A percentile compares a stretch with the other conserved stretches of the same genome.
Evolutionary conservation across 106 monocot species (phyloP).

Genomic region (Acorus gramineus): DNA sequence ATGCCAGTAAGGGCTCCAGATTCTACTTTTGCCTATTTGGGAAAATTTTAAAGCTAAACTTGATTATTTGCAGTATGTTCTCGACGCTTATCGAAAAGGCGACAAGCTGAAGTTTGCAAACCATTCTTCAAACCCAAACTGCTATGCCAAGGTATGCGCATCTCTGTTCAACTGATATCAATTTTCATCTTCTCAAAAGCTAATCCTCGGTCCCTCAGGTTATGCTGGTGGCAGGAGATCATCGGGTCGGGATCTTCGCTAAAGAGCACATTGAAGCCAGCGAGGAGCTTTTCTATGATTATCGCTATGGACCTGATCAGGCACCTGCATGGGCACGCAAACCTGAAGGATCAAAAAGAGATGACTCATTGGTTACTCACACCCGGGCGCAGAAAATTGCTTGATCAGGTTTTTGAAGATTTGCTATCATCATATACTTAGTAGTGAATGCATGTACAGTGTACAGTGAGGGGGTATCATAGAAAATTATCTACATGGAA

Average conservation of each 20-base stretch:
- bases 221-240: conserved; percentile 96
- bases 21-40: not conserved
- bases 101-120: conserved; percentile 97
- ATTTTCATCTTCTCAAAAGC: not conserved
- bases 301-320: conserved; percentile 84
- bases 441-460: too few relatives aligned
- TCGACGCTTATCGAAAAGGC: conserved; percentile 98
- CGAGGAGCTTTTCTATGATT: conserved; percentile 94
- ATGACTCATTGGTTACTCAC: conserved; percentile 42
- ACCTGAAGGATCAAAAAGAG: conserved; percentile 73
- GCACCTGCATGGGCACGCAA: conserved; percentile 93
- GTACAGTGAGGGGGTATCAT: too few relatives aligned
- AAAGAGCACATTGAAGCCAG: conserved; percentile 90
- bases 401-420: conserved; percentile 5
- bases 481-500: too few relatives aligned
- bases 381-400: conserved; percentile 83
- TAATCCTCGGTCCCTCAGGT: conserved; percentile 38
- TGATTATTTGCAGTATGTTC: conserved; percentile 54
- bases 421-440: too few relatives aligned
- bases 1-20: too few relatives aligned
- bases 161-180: not conserved
- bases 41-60: not conserved
- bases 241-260: conserved; percentile 91
- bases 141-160: conserved; percentile 81
- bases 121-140: conserved; percentile 90